Percentiles rank a stretch among this genome's conserved stretches.
These are phyloP conservation scores for Stagonosporopsis rhizophila DNA, from an alignment of 2,329 filamentous ascomycete genomes.

Conservation along the genomic window DNA sequence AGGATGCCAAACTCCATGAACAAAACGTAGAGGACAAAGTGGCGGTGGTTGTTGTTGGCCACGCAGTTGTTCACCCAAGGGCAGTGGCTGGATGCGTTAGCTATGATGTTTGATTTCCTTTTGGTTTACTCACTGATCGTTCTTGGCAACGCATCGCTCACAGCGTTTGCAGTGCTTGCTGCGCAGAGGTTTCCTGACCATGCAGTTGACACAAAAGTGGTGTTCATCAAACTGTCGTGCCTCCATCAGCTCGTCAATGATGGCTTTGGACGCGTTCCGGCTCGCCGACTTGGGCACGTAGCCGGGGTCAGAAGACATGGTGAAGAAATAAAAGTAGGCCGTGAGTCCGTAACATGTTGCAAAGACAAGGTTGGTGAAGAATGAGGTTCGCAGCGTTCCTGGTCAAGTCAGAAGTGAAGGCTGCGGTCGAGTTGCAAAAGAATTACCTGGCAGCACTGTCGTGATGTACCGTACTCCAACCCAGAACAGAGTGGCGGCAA, in stretches of 20 bases:
- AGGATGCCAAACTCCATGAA: conserved; percentile 78
- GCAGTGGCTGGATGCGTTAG: conserved; percentile 73
- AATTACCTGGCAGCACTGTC: conserved; percentile 73
- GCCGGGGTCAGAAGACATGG: conserved; percentile 89
- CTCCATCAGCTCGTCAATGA: conserved; percentile 85
- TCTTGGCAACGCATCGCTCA: conserved; percentile 90
- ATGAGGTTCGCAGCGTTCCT: conserved; percentile 71
- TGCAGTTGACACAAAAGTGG: conserved; percentile 93
- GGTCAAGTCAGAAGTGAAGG: conserved; percentile 40
- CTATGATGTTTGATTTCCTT: neutral
- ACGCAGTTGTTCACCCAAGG: conserved; percentile 98
- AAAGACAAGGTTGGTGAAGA: conserved; percentile 82
- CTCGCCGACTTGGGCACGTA: conserved; percentile 91
- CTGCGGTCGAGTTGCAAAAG: neutral
- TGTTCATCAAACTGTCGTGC: conserved; percentile 90
- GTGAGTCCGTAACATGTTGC: conserved; percentile 68
- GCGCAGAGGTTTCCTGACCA: conserved; percentile 89
- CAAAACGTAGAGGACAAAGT: conserved; percentile 91
- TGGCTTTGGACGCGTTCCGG: conserved; percentile 85
- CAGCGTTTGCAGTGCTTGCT: conserved; percentile 97
- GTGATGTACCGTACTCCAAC: conserved; percentile 78
- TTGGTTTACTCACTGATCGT: conserved; percentile 79
- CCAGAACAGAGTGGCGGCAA: conserved; percentile 84
- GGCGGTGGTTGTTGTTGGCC: conserved; percentile 92
- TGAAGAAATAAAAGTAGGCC: conserved; percentile 83